A percentile compares a stretch with the other conserved stretches of the same genome.
phyloP scores from a whole-genome alignment of 176 grass and related monocot species.

The Triticum dicoccoides region DNA sequence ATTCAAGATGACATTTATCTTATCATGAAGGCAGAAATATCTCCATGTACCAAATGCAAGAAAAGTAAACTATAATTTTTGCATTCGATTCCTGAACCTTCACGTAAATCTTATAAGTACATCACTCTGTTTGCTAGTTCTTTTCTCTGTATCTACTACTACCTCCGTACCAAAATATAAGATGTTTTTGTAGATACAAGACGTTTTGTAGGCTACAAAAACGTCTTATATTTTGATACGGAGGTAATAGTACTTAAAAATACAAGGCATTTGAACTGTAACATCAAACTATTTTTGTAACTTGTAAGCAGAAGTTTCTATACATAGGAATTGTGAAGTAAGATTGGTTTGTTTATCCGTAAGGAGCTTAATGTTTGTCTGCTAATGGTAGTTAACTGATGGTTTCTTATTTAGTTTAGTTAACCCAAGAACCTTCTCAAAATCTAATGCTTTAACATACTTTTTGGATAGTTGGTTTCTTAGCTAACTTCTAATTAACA shows the following conservation, averaged over 20 bases:
- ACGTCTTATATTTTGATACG: no score
- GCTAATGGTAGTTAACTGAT: not conserved
- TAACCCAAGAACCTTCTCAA: not conserved
- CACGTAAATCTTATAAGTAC: not conserved
- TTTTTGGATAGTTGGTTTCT: not conserved
- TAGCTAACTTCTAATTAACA: slow-evolving; percentile 9
- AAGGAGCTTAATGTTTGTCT: not conserved
- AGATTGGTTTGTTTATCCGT: not conserved
- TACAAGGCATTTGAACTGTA: not conserved
- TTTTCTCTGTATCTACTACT: not conserved
- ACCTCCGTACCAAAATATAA: not conserved
- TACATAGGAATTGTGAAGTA: not conserved
- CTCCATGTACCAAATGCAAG: not conserved
- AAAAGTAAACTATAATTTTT: not conserved
- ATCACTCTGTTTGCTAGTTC: not conserved
- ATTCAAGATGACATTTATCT: not conserved
- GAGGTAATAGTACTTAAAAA: not conserved
- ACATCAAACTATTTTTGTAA: not conserved
- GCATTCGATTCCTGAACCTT: not conserved
- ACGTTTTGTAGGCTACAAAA: no score
- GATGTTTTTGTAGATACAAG: no score
- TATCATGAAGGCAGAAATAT: not conserved
- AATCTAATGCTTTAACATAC: not conserved
- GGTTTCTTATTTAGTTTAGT: slow-evolving; percentile 2
- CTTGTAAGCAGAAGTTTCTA: not conserved